Conservation (phyloP, 2,329 filamentous ascomycete species). For the Geosmithia flava region DNA sequence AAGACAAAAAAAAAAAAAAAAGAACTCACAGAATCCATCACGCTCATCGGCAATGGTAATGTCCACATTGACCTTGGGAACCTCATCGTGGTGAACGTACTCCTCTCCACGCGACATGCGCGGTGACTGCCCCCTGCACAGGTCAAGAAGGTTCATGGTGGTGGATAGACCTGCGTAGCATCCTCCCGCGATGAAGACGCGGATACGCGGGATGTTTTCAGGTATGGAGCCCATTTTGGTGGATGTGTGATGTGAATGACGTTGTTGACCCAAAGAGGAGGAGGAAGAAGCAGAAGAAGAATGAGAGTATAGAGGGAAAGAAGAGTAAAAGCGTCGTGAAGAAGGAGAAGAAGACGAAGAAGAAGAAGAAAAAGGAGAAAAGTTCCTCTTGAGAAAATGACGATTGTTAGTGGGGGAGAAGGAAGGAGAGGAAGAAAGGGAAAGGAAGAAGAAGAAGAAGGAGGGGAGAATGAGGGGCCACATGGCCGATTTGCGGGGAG, state of each 20-base stretch:
- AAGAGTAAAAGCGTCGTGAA: background rate
- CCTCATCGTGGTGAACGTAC: slow-evolving; percentile 25
- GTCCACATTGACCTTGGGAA: slow-evolving; percentile 43
- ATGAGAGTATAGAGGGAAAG: background rate
- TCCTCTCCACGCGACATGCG: slow-evolving; percentile 23
- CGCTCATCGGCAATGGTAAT: slow-evolving; percentile 67
- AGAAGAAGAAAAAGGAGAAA: too few species aligned
- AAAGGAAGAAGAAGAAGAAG: background rate
- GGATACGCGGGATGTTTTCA: slow-evolving; percentile 16
- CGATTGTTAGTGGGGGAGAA: background rate
- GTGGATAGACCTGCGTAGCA: slow-evolving; percentile 61
- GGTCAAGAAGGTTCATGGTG: slow-evolving; percentile 54
- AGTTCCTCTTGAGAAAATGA: too few species aligned
- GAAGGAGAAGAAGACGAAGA: background rate
- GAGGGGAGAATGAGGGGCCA: background rate
- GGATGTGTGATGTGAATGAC: background rate
- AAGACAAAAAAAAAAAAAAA: background rate
- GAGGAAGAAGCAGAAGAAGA: background rate
- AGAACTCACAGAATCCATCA: slow-evolving; percentile 65
- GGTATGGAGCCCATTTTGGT: slow-evolving; percentile 1
- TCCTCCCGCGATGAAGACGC: slow-evolving; percentile 56
- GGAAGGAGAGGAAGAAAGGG: background rate
- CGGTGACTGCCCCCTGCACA: slow-evolving; percentile 43
- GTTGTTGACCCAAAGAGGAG: too few species aligned
- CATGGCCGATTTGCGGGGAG: background rate